These are phyloP conservation scores for Gnomoniopsis smithogilvyi DNA, from an alignment of 2,329 filamentous ascomycete genomes.

Conservation along the genomic window DNA sequence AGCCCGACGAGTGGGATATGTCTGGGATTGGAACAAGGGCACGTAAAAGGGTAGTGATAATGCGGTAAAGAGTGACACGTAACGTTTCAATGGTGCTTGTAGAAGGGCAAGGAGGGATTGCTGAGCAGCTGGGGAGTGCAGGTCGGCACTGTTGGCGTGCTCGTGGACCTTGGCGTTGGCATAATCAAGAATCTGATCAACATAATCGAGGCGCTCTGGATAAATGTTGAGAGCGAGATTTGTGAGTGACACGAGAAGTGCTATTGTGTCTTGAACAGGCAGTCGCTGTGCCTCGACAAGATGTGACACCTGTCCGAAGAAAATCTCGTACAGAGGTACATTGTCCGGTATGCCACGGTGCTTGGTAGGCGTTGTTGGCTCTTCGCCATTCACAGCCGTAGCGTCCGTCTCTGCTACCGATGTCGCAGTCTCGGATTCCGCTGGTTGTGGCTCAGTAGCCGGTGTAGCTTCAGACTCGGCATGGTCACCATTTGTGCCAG, in stretches of 20 bases:
- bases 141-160: slow-evolving; percentile 89
- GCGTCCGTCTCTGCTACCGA: slow-evolving; percentile 45
- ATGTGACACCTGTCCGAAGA: slow-evolving; percentile 93
- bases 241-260: slow-evolving; percentile 85
- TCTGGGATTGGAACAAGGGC: slow-evolving; percentile 84
- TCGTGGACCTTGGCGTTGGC: slow-evolving; percentile 83
- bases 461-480: slow-evolving; percentile 31
- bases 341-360: slow-evolving; percentile 63
- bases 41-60: slow-evolving; percentile 89
- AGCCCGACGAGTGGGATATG: slow-evolving; percentile 85
- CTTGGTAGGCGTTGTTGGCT: slow-evolving; percentile 29
- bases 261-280: slow-evolving; percentile 92
- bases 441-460: slow-evolving; percentile 27
- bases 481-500: slow-evolving; percentile 34
- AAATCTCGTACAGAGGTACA: slow-evolving; percentile 92
- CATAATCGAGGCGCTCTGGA: slow-evolving; percentile 86
- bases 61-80: slow-evolving; percentile 94
- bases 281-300: slow-evolving; percentile 88
- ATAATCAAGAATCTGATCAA: slow-evolving; percentile 89
- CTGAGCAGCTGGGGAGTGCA: slow-evolving; percentile 85
- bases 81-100: slow-evolving; percentile 85
- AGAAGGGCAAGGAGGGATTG: slow-evolving; percentile 85
- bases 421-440: slow-evolving; percentile 32
- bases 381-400: slow-evolving; percentile 45
- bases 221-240: slow-evolving; percentile 97